Evolutionary conservation across 148 eudicot genomes (phyloP).

Genomic region (Chenopodium formosanum): DNA sequence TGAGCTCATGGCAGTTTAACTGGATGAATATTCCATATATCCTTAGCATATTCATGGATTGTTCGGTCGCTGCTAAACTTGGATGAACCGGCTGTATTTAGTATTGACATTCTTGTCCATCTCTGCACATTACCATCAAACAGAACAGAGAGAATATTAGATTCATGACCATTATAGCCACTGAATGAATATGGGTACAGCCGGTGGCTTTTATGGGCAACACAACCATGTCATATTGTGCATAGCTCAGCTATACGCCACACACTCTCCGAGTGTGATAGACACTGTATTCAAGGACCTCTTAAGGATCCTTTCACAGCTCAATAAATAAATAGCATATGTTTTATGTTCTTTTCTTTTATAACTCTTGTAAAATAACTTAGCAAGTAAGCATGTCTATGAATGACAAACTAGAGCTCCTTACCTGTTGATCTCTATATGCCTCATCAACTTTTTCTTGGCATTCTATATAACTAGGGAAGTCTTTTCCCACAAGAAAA

Average conservation of each 20-base stretch:
- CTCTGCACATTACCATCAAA: slow-evolving; percentile 7
- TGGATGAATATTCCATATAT: slow-evolving; percentile 20
- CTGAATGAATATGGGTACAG: not conserved
- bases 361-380: not conserved
- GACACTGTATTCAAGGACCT: not conserved
- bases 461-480: slow-evolving; percentile 78
- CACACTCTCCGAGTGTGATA: not conserved
- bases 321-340: not conserved
- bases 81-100: slow-evolving; percentile 24
- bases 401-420: slow-evolving; percentile 4
- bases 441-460: slow-evolving; percentile 75
- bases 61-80: slow-evolving; percentile 31
- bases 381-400: not conserved
- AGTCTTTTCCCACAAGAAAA: slow-evolving; percentile 83
- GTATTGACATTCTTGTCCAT: slow-evolving; percentile 26
- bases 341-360: too few relatives aligned
- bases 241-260: not conserved
- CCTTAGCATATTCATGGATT: slow-evolving; percentile 33
- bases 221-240: too few relatives aligned
- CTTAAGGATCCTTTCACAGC: not conserved
- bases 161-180: not conserved
- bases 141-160: not conserved
- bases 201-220: not conserved
- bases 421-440: slow-evolving; percentile 67
- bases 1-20: slow-evolving; percentile 17